phyloP scores from a whole-genome alignment of 495 filamentous ascomycete genomes.

The Wilcoxina mikolae region DNA sequence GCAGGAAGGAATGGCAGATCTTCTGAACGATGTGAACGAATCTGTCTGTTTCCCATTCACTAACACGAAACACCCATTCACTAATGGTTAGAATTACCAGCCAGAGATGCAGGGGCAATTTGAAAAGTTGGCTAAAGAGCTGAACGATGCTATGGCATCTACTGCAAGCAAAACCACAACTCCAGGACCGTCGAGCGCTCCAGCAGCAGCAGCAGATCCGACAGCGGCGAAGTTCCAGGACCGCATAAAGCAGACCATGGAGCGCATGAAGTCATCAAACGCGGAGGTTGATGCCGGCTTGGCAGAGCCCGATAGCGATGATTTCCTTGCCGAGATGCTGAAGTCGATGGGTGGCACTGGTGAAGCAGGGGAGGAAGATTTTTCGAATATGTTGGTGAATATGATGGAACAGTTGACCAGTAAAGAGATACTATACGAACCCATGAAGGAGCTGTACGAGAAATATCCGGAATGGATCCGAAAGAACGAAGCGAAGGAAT shows the following conservation, averaged over 20 bases:
- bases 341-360: slow-evolving; percentile 61
- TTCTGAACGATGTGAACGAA: slow-evolving; percentile 55
- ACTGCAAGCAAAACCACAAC: slow-evolving; percentile 1
- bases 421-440: slow-evolving; percentile 95
- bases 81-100: too few species aligned
- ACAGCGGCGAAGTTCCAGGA: slow-evolving; percentile 51
- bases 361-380: slow-evolving; percentile 62
- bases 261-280: slow-evolving; percentile 78
- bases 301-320: slow-evolving; percentile 51
- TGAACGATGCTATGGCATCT: slow-evolving; percentile 37
- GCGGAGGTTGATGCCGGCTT: slow-evolving; percentile 66
- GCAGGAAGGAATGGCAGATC: slow-evolving; percentile 70
- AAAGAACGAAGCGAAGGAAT: slow-evolving; percentile 50
- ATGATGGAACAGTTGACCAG: slow-evolving; percentile 99
- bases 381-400: slow-evolving; percentile 79
- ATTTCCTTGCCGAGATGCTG: slow-evolving; percentile 70
- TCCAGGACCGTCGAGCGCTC: slow-evolving; percentile 17
- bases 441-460: slow-evolving; percentile 87
- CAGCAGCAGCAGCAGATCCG: slow-evolving; percentile 14
- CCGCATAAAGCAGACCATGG: slow-evolving; percentile 78
- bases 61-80: too few species aligned
- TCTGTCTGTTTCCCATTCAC: slow-evolving; percentile 34
- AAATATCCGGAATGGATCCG: slow-evolving; percentile 84
- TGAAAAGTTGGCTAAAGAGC: slow-evolving; percentile 67
- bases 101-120: slow-evolving; percentile 78